Percentiles rank a stretch among this genome's conserved stretches.
Conservation (phyloP, 176 grass and related monocot species). For the Urochloa ruziziensis region DNA sequence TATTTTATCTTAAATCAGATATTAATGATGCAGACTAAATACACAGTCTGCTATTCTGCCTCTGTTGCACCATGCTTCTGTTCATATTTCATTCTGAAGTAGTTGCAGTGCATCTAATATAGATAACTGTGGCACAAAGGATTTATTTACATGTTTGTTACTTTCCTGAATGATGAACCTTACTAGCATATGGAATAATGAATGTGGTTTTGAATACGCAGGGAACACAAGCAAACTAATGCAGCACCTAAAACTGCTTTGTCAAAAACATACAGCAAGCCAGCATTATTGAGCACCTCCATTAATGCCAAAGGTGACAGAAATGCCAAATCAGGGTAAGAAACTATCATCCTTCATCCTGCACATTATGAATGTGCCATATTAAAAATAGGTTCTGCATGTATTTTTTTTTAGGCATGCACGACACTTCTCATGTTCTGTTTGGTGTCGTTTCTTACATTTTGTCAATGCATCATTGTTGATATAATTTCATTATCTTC, state of each 20-base stretch:
- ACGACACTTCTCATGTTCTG: slow-evolving; percentile 10
- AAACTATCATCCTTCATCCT: slow-evolving; percentile 14
- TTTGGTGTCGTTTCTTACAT: not conserved
- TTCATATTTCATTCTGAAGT: not conserved
- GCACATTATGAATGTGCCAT: slow-evolving; percentile 8
- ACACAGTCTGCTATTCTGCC: not conserved
- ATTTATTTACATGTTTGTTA: slow-evolving; percentile 19
- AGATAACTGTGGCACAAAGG: not conserved
- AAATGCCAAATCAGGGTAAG: slow-evolving; percentile 47
- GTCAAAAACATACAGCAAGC: slow-evolving; percentile 40
- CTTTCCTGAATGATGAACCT: slow-evolving; percentile 5
- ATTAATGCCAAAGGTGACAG: slow-evolving; percentile 25
- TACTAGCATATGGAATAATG: slow-evolving; percentile 5
- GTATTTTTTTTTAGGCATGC: too few species aligned
- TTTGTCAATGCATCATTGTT: not conserved
- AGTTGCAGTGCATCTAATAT: slow-evolving; percentile 4
- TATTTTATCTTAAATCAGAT: slow-evolving; percentile 17
- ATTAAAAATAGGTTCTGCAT: too few species aligned
- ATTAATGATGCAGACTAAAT: not conserved
- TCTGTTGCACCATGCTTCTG: slow-evolving; percentile 4
- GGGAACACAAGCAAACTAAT: slow-evolving; percentile 45
- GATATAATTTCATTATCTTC: not conserved
- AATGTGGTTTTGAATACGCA: slow-evolving; percentile 26
- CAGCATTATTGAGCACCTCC: slow-evolving; percentile 23
- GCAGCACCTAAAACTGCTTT: slow-evolving; percentile 31